phyloP scores from a whole-genome alignment of 192 early-diverging fungal genomes.

The Coemansia sp. region DNA sequence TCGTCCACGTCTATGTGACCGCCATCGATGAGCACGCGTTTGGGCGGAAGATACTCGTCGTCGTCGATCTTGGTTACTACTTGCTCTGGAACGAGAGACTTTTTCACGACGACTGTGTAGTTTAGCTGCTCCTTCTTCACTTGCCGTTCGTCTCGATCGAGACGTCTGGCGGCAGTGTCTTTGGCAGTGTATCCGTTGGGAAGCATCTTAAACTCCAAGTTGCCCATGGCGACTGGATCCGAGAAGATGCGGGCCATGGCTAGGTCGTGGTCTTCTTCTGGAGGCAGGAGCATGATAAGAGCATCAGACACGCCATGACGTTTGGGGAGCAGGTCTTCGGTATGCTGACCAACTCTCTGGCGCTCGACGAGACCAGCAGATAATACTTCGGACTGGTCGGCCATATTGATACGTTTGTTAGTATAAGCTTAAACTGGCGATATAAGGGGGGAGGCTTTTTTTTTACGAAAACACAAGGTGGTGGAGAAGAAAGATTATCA shows the following conservation, averaged over 20 bases:
- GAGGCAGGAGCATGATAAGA: conserved; percentile 35
- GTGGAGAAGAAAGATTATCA: neutral
- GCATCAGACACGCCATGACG: conserved; percentile 20
- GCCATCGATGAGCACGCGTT: conserved; percentile 22
- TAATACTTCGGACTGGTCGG: neutral
- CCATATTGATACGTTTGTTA: neutral
- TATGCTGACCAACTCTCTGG: neutral
- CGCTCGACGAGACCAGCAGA: conserved; percentile 1
- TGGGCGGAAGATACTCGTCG: conserved; percentile 34
- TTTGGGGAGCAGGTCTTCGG: conserved; percentile 20
- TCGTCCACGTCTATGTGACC: conserved; percentile 37
- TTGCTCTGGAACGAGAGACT: conserved; percentile 30
- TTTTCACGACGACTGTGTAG: conserved; percentile 34
- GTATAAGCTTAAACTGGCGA: neutral
- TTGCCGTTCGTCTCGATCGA: conserved; percentile 25
- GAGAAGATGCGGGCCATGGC: conserved; percentile 34
- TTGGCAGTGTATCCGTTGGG: conserved; percentile 23
- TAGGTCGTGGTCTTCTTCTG: conserved; percentile 38
- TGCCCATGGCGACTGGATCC: conserved; percentile 35
- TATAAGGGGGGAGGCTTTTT: no score
- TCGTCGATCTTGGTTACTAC: conserved; percentile 13
- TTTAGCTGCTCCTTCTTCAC: conserved; percentile 31
- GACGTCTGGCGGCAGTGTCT: conserved; percentile 22
- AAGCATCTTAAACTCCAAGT: conserved; percentile 36
- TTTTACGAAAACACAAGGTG: neutral